These are phyloP conservation scores for Aechmea fasciata DNA, from an alignment of 176 grass and related monocot species.

Conservation along the genomic window DNA sequence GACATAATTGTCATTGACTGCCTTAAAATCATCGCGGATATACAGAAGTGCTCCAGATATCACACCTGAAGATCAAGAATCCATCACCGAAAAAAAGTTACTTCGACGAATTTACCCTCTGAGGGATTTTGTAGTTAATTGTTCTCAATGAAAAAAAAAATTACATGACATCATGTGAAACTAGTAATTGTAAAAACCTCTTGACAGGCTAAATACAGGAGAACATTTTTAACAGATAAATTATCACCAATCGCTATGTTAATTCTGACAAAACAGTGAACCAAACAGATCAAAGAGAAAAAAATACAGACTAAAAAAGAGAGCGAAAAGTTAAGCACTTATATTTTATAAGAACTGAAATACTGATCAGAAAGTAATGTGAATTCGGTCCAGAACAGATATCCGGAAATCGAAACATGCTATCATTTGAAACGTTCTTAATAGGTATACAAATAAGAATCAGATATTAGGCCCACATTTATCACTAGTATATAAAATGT, in stretches of 20 bases:
- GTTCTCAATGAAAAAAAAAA: background rate
- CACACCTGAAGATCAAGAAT: slow-evolving; percentile 52
- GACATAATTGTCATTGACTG: slow-evolving; percentile 54
- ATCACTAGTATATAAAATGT: too few species aligned
- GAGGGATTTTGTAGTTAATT: background rate
- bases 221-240: background rate
- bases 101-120: background rate
- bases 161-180: background rate
- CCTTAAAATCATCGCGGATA: slow-evolving; percentile 81
- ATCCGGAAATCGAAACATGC: too few species aligned
- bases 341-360: background rate
- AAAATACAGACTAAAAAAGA: background rate
- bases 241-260: background rate
- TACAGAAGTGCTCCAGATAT: slow-evolving; percentile 94
- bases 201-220: too few species aligned
- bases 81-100: background rate
- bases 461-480: too few species aligned
- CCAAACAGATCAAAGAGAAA: background rate
- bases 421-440: too few species aligned
- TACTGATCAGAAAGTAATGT: background rate
- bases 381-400: too few species aligned
- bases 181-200: background rate
- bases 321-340: background rate
- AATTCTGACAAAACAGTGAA: background rate
- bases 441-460: too few species aligned